Conservation (phyloP, 2,329 filamentous ascomycete species). For the Xylariaceae sp. region DNA sequence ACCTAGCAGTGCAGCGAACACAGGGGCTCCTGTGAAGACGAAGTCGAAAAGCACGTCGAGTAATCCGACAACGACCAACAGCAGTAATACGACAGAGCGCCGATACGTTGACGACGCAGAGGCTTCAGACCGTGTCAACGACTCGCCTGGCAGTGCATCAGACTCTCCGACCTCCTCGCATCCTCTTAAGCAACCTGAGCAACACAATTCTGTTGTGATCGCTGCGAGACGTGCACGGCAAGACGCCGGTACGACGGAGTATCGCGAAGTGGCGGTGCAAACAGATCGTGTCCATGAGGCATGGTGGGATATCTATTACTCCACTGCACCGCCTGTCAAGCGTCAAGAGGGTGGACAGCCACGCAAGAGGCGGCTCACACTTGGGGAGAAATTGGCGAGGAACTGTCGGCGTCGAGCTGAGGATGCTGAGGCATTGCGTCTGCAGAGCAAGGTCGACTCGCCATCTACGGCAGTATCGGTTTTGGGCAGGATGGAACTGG, state of each 20-base stretch:
- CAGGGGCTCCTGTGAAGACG: slow-evolving; percentile 34
- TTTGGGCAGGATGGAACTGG: slow-evolving; percentile 38
- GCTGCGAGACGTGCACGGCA: slow-evolving; percentile 38
- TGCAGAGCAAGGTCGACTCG: slow-evolving; percentile 28
- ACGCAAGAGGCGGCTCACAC: slow-evolving; percentile 40
- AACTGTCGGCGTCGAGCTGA: slow-evolving; percentile 35
- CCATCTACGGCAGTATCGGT: slow-evolving; percentile 29
- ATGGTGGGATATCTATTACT: slow-evolving; percentile 37
- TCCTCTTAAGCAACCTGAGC: slow-evolving; percentile 27
- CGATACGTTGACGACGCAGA: slow-evolving; percentile 47
- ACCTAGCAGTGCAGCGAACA: slow-evolving; percentile 27
- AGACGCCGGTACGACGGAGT: slow-evolving; percentile 36
- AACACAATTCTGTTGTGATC: slow-evolving; percentile 29
- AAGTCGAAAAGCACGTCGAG: slow-evolving; percentile 32
- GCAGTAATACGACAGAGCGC: slow-evolving; percentile 36
- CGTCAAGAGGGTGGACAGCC: slow-evolving; percentile 32
- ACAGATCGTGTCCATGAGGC: slow-evolving; percentile 51
- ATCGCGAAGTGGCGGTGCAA: slow-evolving; percentile 49
- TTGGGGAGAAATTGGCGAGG: no score
- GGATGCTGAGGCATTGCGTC: slow-evolving; percentile 33
- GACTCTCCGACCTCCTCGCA: slow-evolving; percentile 35
- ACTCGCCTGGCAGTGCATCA: slow-evolving; percentile 42
- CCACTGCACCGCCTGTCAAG: slow-evolving; percentile 32
- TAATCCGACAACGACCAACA: slow-evolving; percentile 18
- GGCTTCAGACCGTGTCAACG: slow-evolving; percentile 50